phyloP scores from a whole-genome alignment of 805 yeast species.

The Ogataea saltuana region DNA sequence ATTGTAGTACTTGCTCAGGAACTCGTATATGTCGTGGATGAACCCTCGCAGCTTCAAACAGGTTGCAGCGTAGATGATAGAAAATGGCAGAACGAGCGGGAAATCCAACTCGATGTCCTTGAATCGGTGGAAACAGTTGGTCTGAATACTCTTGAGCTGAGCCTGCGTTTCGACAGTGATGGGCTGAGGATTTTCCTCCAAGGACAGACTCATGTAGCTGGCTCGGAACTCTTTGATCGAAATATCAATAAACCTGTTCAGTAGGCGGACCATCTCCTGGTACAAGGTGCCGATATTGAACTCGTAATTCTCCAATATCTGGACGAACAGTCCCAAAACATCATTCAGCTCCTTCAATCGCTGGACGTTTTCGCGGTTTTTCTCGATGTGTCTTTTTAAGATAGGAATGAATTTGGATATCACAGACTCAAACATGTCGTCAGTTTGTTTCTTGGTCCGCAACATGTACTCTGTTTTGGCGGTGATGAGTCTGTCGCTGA shows the following conservation, averaged over 20 bases:
- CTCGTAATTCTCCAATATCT: slow-evolving; percentile 73
- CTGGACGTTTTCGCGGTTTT: slow-evolving; percentile 42
- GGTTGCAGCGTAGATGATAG: slow-evolving; percentile 82
- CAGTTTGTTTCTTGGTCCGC: slow-evolving; percentile 59
- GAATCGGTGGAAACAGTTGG: slow-evolving; percentile 38
- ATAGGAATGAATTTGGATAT: slow-evolving; percentile 60
- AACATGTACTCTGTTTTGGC: slow-evolving; percentile 63
- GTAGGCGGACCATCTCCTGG: slow-evolving; percentile 56
- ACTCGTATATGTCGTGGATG: slow-evolving; percentile 61
- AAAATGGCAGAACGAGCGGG: slow-evolving; percentile 78
- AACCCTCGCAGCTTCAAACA: slow-evolving; percentile 74
- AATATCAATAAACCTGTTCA: slow-evolving; percentile 60
- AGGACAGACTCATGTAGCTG: slow-evolving; percentile 62
- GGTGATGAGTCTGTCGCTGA: slow-evolving; percentile 70
- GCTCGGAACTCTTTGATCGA: slow-evolving; percentile 54
- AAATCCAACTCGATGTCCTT: slow-evolving; percentile 36
- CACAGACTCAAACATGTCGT: slow-evolving; percentile 76
- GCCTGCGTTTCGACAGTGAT: slow-evolving; percentile 61
- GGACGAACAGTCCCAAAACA: slow-evolving; percentile 67
- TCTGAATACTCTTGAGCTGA: slow-evolving; percentile 61
- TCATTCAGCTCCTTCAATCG: slow-evolving; percentile 58
- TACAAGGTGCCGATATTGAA: slow-evolving; percentile 62
- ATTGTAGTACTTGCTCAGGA: slow-evolving; percentile 63
- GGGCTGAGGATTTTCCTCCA: slow-evolving; percentile 88
- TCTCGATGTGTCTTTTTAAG: slow-evolving; percentile 47